These are phyloP conservation scores for Fusarium algeriense DNA, from an alignment of 2,329 filamentous ascomycete species.

Conservation along the genomic window DNA sequence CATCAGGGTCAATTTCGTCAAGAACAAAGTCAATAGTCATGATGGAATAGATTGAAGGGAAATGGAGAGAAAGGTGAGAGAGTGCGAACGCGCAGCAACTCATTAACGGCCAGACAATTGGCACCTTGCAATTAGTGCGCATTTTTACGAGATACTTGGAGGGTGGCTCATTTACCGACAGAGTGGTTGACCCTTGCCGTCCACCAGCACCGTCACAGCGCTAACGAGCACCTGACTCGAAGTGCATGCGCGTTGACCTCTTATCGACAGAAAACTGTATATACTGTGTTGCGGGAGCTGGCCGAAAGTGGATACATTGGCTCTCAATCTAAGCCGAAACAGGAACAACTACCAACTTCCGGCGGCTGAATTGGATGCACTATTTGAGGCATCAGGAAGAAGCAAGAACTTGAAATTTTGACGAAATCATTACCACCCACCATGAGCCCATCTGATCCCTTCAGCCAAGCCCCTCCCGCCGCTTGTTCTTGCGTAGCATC, in stretches of 20 bases:
- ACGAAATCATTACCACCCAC: neutral
- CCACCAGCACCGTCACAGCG: neutral
- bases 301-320: neutral
- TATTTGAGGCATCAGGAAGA: neutral
- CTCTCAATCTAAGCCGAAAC: neutral
- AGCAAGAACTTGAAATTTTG: neutral
- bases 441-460: neutral
- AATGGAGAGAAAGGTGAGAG: neutral
- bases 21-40: constrained; percentile 5
- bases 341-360: neutral
- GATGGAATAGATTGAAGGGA: neutral
- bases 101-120: neutral
- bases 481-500: neutral
- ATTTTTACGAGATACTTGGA: neutral
- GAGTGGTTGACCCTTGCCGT: neutral
- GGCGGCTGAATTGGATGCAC: neutral
- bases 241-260: neutral
- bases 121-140: neutral
- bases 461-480: neutral
- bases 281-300: neutral
- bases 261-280: neutral
- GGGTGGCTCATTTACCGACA: neutral
- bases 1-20: neutral
- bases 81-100: neutral
- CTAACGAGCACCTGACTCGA: neutral